Evolutionary conservation across 495 filamentous ascomycete species (phyloP).

Genomic region (Daldinia loculata): DNA sequence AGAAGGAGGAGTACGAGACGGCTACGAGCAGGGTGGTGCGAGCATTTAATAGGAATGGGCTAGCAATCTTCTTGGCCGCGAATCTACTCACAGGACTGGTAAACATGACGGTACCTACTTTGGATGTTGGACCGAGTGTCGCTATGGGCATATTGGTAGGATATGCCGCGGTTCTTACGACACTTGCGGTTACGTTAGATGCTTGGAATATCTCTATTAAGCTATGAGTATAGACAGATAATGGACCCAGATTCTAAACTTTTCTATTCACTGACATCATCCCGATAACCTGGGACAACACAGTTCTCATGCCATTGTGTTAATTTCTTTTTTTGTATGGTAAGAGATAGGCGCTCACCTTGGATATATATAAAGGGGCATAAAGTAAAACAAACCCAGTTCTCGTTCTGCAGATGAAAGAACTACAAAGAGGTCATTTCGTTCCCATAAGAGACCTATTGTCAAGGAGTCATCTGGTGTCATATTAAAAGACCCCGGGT

Average conservation of each 20-base stretch:
- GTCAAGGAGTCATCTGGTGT: not conserved
- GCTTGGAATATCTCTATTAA: constrained; percentile 77
- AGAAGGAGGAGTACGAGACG: constrained; percentile 65
- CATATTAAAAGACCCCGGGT: not conserved
- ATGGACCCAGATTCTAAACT: not conserved
- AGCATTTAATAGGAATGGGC: constrained; percentile 87
- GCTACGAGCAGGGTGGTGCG: constrained; percentile 80
- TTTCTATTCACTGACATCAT: not conserved
- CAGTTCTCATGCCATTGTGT: not conserved
- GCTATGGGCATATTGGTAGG: constrained; percentile 78
- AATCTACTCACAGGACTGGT: constrained; percentile 90
- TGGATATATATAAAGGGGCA: not conserved
- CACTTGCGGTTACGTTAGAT: constrained; percentile 75
- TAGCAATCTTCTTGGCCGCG: constrained; percentile 85
- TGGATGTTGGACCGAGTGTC: constrained; percentile 67
- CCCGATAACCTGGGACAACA: not conserved
- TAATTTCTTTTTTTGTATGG: not conserved
- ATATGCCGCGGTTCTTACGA: constrained; percentile 74
- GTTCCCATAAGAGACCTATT: not conserved
- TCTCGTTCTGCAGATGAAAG: not conserved
- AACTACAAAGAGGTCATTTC: not conserved
- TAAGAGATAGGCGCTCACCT: not conserved
- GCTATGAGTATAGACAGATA: constrained; percentile 54
- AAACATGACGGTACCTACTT: constrained; percentile 83
- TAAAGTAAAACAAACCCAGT: not conserved